Evolutionary conservation across 2,329 filamentous ascomycete genomes (phyloP).

Genomic region (Fusarium proliferatum): DNA sequence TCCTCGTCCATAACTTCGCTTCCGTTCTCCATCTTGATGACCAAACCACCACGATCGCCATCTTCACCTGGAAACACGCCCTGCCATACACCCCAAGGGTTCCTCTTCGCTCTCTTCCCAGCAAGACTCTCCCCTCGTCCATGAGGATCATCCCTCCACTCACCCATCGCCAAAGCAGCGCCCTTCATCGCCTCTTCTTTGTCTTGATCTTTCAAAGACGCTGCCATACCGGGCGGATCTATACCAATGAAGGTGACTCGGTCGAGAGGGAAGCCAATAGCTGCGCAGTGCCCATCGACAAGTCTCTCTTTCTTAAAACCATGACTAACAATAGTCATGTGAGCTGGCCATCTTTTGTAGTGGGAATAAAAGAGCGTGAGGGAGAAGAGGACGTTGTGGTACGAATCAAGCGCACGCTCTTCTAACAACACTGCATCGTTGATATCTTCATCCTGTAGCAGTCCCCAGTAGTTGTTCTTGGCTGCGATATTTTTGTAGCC

Average conservation of each 20-base stretch:
- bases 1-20: constrained; percentile 56
- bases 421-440: constrained; percentile 66
- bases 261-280: constrained; percentile 65
- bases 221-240: constrained; percentile 66
- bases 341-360: constrained; percentile 63
- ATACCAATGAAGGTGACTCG: constrained; percentile 68
- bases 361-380: constrained; percentile 62
- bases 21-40: constrained; percentile 47
- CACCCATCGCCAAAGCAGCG: constrained; percentile 55
- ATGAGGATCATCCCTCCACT: constrained; percentile 66
- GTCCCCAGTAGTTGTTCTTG: constrained; percentile 59
- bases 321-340: constrained; percentile 74
- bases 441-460: constrained; percentile 43
- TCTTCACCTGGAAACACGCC: constrained; percentile 56
- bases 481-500: constrained; percentile 69
- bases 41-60: constrained; percentile 52
- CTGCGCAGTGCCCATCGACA: constrained; percentile 70
- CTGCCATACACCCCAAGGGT: constrained; percentile 61
- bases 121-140: constrained; percentile 58
- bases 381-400: constrained; percentile 85
- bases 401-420: constrained; percentile 82
- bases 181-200: constrained; percentile 57
- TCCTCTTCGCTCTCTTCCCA: constrained; percentile 61
- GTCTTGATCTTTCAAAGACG: constrained; percentile 38
- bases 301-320: constrained; percentile 75